phyloP scores from a whole-genome alignment of 176 grass and related monocot species.

The Avena eriantha region DNA sequence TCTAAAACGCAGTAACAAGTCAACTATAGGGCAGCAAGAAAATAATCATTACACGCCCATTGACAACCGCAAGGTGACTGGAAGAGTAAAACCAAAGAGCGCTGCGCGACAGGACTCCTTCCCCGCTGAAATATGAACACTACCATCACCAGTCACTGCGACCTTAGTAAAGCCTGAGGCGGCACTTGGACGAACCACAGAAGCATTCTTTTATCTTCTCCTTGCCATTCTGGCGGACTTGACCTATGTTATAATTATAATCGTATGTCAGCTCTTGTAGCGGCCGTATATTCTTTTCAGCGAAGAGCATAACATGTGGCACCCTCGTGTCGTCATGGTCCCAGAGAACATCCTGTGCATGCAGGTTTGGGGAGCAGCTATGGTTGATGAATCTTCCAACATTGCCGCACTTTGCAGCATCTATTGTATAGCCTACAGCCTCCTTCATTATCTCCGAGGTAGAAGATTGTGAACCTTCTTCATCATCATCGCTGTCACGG shows the following conservation, averaged over 20 bases:
- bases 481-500: slow-evolving; percentile 36
- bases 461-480: slow-evolving; percentile 46
- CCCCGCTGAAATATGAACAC: not conserved
- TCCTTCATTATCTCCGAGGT: slow-evolving; percentile 32
- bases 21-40: not conserved
- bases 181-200: slow-evolving; percentile 45
- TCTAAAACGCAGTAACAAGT: not conserved
- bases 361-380: slow-evolving; percentile 75
- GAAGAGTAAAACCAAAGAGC: not conserved
- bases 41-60: not conserved
- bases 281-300: slow-evolving; percentile 63
- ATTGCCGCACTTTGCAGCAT: slow-evolving; percentile 66
- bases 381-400: slow-evolving; percentile 82
- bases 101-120: not conserved
- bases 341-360: slow-evolving; percentile 77
- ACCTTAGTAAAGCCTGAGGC: slow-evolving; percentile 52
- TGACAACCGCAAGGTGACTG: not conserved
- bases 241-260: slow-evolving; percentile 66
- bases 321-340: slow-evolving; percentile 63
- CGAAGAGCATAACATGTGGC: slow-evolving; percentile 74
- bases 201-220: slow-evolving; percentile 42
- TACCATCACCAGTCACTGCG: slow-evolving; percentile 9
- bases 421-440: slow-evolving; percentile 61
- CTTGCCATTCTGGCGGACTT: slow-evolving; percentile 49
- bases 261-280: slow-evolving; percentile 78